These are phyloP conservation scores for Cardamine resedifolia DNA, from an alignment of 345 rosid genomes.

Conservation along the genomic window DNA sequence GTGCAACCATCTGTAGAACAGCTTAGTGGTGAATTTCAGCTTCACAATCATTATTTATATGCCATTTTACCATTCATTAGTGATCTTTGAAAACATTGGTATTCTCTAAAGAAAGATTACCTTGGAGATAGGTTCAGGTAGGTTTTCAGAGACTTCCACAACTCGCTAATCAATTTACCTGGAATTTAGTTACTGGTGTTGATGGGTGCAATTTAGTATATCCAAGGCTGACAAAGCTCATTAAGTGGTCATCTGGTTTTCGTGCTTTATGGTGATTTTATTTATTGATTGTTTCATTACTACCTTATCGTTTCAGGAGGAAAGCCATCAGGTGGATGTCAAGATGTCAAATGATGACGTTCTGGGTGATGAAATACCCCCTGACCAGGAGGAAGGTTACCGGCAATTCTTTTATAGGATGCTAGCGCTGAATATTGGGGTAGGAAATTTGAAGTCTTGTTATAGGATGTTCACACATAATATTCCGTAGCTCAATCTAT, in stretches of 20 bases:
- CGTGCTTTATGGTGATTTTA: not conserved
- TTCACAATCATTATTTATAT: slow-evolving; percentile 2
- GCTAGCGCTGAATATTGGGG: slow-evolving; percentile 65
- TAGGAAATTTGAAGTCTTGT: slow-evolving; percentile 37
- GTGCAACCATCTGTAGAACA: not conserved
- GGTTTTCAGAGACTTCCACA: slow-evolving; percentile 18
- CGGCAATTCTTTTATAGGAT: slow-evolving; percentile 66
- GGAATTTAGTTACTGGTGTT: slow-evolving; percentile 4
- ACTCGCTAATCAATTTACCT: not conserved
- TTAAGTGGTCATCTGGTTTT: slow-evolving; percentile 16
- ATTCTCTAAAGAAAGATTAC: slow-evolving; percentile 14
- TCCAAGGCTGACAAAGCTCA: slow-evolving; percentile 2
- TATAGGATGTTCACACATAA: not conserved
- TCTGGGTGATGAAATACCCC: slow-evolving; percentile 94
- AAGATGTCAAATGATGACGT: slow-evolving; percentile 90
- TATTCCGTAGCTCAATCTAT: slow-evolving; percentile 1
- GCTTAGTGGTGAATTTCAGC: not conserved
- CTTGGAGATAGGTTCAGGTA: slow-evolving; percentile 12
- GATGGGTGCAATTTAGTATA: not conserved
- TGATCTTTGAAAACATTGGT: slow-evolving; percentile 10
- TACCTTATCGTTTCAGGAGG: slow-evolving; percentile 57
- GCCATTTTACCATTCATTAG: not conserved
- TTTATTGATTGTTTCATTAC: not conserved
- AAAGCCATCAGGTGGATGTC: slow-evolving; percentile 51
- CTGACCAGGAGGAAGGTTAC: slow-evolving; percentile 63